Conservation (phyloP, 140 eudicot species). For the Cichorium intybus region DNA sequence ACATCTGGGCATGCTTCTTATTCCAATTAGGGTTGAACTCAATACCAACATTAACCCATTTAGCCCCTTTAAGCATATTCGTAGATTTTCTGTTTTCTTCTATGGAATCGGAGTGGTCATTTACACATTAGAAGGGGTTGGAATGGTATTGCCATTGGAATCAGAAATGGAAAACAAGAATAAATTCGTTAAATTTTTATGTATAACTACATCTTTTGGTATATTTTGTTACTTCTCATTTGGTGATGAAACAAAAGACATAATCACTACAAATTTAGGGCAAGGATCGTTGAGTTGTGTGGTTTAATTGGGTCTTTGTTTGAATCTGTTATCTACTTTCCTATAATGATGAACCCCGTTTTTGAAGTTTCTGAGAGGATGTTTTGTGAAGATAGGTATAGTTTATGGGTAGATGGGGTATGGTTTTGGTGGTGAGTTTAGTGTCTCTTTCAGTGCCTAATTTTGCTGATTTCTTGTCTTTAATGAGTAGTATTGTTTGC, state of each 20-base stretch:
- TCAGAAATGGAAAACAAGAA: conserved; percentile 63
- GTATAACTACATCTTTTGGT: conserved; percentile 56
- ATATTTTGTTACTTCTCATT: conserved; percentile 75
- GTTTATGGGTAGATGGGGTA: conserved; percentile 70
- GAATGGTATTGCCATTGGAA: conserved; percentile 88
- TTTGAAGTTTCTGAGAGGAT: conserved; percentile 85
- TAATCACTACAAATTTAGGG: conserved; percentile 82
- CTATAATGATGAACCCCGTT: conserved; percentile 96
- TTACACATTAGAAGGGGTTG: conserved; percentile 88
- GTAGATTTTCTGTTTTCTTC: conserved; percentile 65
- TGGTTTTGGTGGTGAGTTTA: conserved; percentile 69
- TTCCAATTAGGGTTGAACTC: conserved; percentile 83
- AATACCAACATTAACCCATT: conserved; percentile 75
- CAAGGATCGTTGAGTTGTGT: conserved; percentile 61
- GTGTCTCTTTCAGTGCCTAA: conserved; percentile 84
- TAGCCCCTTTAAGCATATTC: conserved; percentile 89
- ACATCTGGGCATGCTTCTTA: conserved; percentile 79
- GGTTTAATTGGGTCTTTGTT: conserved; percentile 75
- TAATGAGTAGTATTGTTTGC: conserved; percentile 93
- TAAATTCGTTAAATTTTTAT: conserved; percentile 56
- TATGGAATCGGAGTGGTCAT: conserved; percentile 83
- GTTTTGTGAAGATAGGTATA: conserved; percentile 64
- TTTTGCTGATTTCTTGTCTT: conserved; percentile 92
- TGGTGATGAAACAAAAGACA: conserved; percentile 81
- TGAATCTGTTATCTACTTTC: conserved; percentile 76